Percentiles rank a stretch among this genome's conserved stretches.
Evolutionary conservation across 495 filamentous ascomycete species (phyloP).

Genomic region (Pyrenula aspistea): DNA sequence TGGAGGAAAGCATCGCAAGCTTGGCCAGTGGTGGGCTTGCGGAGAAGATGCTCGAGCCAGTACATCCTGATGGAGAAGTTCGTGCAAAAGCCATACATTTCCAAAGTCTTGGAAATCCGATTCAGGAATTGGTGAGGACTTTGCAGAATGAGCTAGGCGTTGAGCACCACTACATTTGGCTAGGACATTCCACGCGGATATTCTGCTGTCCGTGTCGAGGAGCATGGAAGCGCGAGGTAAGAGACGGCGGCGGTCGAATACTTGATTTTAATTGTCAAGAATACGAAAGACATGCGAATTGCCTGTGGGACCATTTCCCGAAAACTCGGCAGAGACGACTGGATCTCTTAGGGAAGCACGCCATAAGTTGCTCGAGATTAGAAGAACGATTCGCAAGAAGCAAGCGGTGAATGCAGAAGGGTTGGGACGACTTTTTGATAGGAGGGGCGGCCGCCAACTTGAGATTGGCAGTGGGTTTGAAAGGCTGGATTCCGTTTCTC

Average conservation of each 20-base stretch:
- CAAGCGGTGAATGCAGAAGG: background rate
- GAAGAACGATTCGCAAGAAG: background rate
- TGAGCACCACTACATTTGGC: no score
- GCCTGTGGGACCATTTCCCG: background rate
- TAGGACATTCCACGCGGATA: background rate
- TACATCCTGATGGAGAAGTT: no score
- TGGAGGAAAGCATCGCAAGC: no score
- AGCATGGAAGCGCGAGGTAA: background rate
- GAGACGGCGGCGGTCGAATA: background rate
- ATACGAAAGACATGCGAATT: background rate
- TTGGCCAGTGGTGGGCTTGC: no score
- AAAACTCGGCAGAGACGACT: background rate
- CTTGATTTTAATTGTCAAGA: background rate
- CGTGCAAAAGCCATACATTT: no score
- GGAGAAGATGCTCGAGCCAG: no score
- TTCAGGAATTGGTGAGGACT: no score
- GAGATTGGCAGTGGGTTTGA: background rate
- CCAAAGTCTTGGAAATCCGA: no score
- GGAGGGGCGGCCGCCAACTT: background rate
- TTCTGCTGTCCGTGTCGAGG: background rate
- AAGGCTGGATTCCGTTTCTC: background rate
- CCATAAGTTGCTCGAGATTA: background rate
- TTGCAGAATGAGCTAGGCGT: no score
- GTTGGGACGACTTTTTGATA: background rate
- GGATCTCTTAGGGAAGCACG: background rate